phyloP scores from a whole-genome alignment of 2,329 filamentous ascomycete species.

The Aureobasidium lini region DNA sequence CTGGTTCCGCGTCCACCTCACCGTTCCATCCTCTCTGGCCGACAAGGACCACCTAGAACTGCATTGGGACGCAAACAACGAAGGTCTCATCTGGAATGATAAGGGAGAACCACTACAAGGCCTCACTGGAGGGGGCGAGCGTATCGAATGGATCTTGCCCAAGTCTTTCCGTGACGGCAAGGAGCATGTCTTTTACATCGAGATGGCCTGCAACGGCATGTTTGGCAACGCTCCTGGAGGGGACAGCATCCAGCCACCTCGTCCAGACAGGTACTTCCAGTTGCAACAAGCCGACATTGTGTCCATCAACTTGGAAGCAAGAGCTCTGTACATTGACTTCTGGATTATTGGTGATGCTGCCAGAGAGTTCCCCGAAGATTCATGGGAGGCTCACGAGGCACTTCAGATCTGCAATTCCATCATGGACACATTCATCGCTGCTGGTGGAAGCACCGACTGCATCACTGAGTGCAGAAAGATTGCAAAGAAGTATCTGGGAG shows the following conservation, averaged over 20 bases:
- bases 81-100: constrained; percentile 89
- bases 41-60: constrained; percentile 83
- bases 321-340: constrained; percentile 80
- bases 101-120: constrained; percentile 88
- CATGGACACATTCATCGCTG: constrained; percentile 81
- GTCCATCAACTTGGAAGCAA: constrained; percentile 77
- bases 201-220: constrained; percentile 99
- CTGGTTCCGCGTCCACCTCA: constrained; percentile 85
- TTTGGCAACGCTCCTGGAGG: constrained; percentile 86
- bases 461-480: constrained; percentile 76
- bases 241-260: constrained; percentile 80
- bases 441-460: constrained; percentile 62
- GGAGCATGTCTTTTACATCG: constrained; percentile 84
- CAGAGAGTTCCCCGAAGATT: constrained; percentile 79
- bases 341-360: constrained; percentile 94
- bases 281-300: constrained; percentile 76
- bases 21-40: constrained; percentile 63
- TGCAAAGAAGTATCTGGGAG: constrained; percentile 73
- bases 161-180: constrained; percentile 74
- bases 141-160: constrained; percentile 86
- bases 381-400: constrained; percentile 82
- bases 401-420: constrained; percentile 77
- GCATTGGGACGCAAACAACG: constrained; percentile 91
- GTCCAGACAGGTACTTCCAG: constrained; percentile 73
- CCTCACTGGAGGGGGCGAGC: constrained; percentile 80